A percentile compares a stretch with the other conserved stretches of the same genome.
Conservation (phyloP, 345 rosid species). For the Hibiscus mutabilis region DNA sequence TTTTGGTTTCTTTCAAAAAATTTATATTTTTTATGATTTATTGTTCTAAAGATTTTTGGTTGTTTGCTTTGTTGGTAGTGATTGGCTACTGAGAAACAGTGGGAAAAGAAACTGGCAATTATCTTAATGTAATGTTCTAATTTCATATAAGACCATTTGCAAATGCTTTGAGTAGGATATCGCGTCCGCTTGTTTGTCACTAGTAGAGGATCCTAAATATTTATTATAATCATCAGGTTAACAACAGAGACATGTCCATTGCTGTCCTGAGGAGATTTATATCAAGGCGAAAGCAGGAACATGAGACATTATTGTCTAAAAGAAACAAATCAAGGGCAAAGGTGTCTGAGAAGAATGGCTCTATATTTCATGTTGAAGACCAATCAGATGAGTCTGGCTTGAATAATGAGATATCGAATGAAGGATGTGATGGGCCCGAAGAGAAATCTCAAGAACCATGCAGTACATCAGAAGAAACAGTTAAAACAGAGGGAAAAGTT, state of each 20-base stretch:
- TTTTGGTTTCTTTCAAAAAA: background rate
- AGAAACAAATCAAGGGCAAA: slow-evolving; percentile 39
- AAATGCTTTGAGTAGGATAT: background rate
- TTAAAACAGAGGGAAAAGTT: slow-evolving; percentile 40
- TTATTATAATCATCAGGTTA: slow-evolving; percentile 44
- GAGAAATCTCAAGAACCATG: slow-evolving; percentile 37
- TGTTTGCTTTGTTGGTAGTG: background rate
- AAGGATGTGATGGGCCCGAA: slow-evolving; percentile 31
- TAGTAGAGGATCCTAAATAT: slow-evolving; percentile 6
- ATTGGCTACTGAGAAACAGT: background rate
- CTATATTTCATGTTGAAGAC: slow-evolving; percentile 30
- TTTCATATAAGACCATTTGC: background rate
- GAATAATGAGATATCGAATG: slow-evolving; percentile 32
- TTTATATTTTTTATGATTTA: background rate
- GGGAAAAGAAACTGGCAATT: background rate
- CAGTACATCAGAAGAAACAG: slow-evolving; percentile 34
- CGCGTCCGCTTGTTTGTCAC: background rate
- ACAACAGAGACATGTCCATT: slow-evolving; percentile 85
- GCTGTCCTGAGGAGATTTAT: slow-evolving; percentile 79
- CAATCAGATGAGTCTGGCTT: slow-evolving; percentile 21
- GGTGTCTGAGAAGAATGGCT: slow-evolving; percentile 31
- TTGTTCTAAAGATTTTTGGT: background rate
- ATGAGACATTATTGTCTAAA: slow-evolving; percentile 47
- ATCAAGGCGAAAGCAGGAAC: slow-evolving; percentile 61
- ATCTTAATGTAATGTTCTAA: too few relatives aligned